A percentile compares a stretch with the other conserved stretches of the same genome.
Conservation (phyloP, 1,284 basidiomycete genomes). For the Apiotrichum mycotoxinovorans region DNA sequence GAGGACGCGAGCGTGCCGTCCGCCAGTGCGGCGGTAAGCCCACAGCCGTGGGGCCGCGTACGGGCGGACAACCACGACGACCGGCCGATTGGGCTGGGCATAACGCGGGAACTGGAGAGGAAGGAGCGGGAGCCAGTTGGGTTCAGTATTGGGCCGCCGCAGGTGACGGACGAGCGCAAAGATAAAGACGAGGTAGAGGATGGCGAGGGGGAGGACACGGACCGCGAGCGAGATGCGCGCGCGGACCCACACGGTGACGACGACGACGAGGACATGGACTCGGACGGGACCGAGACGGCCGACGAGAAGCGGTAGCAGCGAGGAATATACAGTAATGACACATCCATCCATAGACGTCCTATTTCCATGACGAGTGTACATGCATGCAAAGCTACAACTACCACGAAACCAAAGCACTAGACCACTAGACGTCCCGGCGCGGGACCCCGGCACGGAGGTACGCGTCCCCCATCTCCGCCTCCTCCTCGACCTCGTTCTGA, state of each 20-base stretch:
- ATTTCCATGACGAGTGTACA: neutral
- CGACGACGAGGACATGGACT: neutral
- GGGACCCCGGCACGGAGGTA: constrained; percentile 34
- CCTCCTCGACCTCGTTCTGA: constrained; percentile 33
- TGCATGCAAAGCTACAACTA: neutral
- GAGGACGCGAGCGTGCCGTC: neutral
- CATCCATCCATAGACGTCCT: neutral
- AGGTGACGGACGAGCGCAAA: no score
- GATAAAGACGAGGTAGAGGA: neutral
- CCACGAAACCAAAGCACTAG: no score
- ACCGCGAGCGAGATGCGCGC: neutral
- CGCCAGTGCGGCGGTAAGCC: neutral
- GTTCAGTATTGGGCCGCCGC: neutral
- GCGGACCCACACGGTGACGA: neutral
- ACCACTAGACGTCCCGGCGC: constrained; percentile 17
- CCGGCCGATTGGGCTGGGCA: no score
- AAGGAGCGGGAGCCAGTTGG: neutral
- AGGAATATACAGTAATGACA: neutral
- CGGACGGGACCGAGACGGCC: constrained; percentile 2
- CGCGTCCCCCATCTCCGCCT: constrained; percentile 37
- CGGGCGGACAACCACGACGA: neutral
- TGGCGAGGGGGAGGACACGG: neutral
- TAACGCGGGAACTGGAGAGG: neutral
- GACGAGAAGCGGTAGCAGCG: neutral
- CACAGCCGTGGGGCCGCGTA: neutral